phyloP scores from a whole-genome alignment of 2,329 filamentous ascomycete genomes.

The Nothophaeocryptopus gaeumannii region DNA sequence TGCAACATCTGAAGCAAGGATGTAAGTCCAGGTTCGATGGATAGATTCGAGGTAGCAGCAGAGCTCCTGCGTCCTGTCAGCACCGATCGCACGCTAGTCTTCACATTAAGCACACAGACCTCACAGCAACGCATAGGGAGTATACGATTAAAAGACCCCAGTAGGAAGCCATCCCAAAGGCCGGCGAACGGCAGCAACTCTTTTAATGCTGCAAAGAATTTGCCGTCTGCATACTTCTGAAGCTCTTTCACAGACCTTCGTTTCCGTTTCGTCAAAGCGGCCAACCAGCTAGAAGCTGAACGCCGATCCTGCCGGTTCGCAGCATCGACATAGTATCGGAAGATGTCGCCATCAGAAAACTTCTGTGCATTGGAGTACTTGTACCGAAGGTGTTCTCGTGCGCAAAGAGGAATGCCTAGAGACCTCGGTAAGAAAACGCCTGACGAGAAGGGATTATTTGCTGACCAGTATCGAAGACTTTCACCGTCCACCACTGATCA shows the following conservation, averaged over 20 bases:
- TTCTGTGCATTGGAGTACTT: background rate
- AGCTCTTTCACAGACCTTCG: background rate
- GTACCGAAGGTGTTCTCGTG: too few species aligned
- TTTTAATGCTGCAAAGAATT: too few species aligned
- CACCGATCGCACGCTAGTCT: background rate
- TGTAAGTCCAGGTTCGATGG: background rate
- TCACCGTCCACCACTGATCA: constrained; percentile 11
- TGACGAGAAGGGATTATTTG: too few species aligned
- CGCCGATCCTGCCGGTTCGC: background rate
- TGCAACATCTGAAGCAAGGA: background rate
- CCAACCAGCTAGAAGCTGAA: background rate
- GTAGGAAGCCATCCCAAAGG: background rate
- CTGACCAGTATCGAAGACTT: constrained; percentile 5
- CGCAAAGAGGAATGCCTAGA: too few species aligned
- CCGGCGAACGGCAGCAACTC: background rate
- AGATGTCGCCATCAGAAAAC: background rate
- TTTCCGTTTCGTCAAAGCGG: background rate
- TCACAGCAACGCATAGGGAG: background rate
- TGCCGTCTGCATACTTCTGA: too few species aligned
- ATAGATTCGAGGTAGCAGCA: background rate
- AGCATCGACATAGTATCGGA: background rate
- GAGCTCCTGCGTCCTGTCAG: background rate
- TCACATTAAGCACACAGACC: background rate
- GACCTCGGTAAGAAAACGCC: too few species aligned
- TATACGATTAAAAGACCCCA: background rate